Evolutionary conservation across 2,329 filamentous ascomycete species (phyloP), one percentile per base, ranked within the genome.

Genomic region (Nemania sp.): DNA sequence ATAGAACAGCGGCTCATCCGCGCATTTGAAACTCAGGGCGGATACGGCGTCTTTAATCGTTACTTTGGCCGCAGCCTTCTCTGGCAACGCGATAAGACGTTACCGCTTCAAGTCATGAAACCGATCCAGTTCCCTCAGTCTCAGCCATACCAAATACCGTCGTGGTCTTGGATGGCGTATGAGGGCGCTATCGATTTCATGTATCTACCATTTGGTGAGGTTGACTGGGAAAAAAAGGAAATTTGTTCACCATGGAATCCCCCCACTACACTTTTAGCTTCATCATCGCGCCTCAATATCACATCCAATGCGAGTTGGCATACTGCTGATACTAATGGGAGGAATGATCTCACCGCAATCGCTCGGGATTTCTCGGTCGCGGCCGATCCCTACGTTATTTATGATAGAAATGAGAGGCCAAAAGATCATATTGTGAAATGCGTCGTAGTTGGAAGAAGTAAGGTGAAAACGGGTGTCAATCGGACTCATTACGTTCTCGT

Each of bases 101-200:
- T 54, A 2, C 11, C 22, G 11, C 10, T 57, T 18, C 51, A 45
- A 18, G 20, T 13, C 7, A 55, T 71, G 49, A 24, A 32, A 6
- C 67, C 38, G 15, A 70, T 71, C 6, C 24, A 53, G 3, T 70
- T 71, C 32, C 62, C 67, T 0, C 6, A 38, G 26, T 55, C 58
- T 24, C 69, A 61, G 13, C 24, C 24, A 29, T 62, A 66, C 22
- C 8, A 41, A 15, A 52, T 71, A 4, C 70, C 67, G 1, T 68
- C 62, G 11, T 69, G 66, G 70, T 69, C 70, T 1, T 72, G 68
- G 70, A 72, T 72, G 70, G 64, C 66, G n/a, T 71, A 71, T 20
- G 63, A 58, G 13, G 70, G 68, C 10, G 66, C 58, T 8, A 72
- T 72, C 47, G 59, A 56, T 35, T 72, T 67, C 38, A 60, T 70